Evolutionary conservation across 148 eudicot genomes (phyloP), one percentile per base, ranked within the genome.

Genomic region (Gaultheria prostrata): DNA sequence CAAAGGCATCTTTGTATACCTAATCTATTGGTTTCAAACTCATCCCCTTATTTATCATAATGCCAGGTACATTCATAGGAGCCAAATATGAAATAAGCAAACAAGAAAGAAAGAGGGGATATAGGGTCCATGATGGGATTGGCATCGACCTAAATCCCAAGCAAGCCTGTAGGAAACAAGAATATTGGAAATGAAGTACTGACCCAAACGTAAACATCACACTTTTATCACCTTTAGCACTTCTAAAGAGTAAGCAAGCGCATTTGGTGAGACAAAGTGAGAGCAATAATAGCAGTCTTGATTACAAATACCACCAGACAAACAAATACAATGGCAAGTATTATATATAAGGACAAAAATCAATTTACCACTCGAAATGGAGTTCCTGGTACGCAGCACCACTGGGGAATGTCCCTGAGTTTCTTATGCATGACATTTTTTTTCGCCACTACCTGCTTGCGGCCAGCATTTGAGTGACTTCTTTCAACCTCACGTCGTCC

Each of bases 311-410:
- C 78, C 69, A 82, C 33, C 18, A 21, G 1, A 72, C 56, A 43
- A 32, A 15, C 32, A 53, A 69, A 82, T 28, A n/a, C 56, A 35
- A 81, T 49, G 54, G 76, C 8, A 53, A 70, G 12, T 80, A 35
- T 0, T 24, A 59, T 21, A 74, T 39, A n/a, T n/a, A n/a, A n/a
- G 48, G 20, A 45, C 43, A 70, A 73, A 75, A 56, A 57, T 70
- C 12, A 80, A 67, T 71, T 86, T 93, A 96, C 99, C 98, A 96
- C 99, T 78, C 94, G 93, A 81, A 94, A 96, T 73, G 97, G 92
- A 39, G 98, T 92, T 87, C 98, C 98, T 53, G 94, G 89, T 84
- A 96, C 87, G 83, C 86, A 75, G 88, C 99, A 96, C 98, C 98
- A 94, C 50, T 82, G 76, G 50, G 95, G 95, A 61, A 88, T 86